Evolutionary conservation across 768 basidiomycete species (phyloP).

Genomic region (Boletus patriciae): DNA sequence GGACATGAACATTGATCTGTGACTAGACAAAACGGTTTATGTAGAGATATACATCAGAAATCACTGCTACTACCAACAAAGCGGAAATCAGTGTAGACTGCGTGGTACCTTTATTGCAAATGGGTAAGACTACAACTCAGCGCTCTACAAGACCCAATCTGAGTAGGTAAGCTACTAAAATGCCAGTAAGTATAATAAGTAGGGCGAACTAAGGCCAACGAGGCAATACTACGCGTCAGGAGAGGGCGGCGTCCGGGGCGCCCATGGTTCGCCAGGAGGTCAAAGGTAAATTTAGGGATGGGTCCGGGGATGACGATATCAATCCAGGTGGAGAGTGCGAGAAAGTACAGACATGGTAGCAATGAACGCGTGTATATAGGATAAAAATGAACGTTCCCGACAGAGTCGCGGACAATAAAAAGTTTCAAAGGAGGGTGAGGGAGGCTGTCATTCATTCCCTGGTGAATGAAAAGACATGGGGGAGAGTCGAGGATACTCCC

Average conservation of each 20-base stretch:
- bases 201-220: slow-evolving; percentile 17
- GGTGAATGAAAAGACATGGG: slow-evolving; percentile 69
- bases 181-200: slow-evolving; percentile 34
- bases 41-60: slow-evolving; percentile 17
- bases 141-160: slow-evolving; percentile 31
- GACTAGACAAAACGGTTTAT: not conserved
- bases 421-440: slow-evolving; percentile 21
- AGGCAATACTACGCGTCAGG: slow-evolving; percentile 20
- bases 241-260: not conserved
- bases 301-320: slow-evolving; percentile 14
- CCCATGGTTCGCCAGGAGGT: slow-evolving; percentile 20
- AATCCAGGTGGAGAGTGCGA: slow-evolving; percentile 32
- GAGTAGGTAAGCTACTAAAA: slow-evolving; percentile 36
- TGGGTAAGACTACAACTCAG: slow-evolving; percentile 34
- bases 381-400: slow-evolving; percentile 30
- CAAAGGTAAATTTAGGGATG: slow-evolving; percentile 7
- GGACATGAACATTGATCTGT: slow-evolving; percentile 44
- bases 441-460: slow-evolving; percentile 40
- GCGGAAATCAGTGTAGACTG: slow-evolving; percentile 11
- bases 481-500: slow-evolving; percentile 69
- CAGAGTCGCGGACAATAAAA: slow-evolving; percentile 22
- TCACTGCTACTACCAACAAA: slow-evolving; percentile 9
- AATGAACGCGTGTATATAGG: slow-evolving; percentile 28
- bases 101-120: slow-evolving; percentile 26
- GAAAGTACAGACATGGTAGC: slow-evolving; percentile 29